Evolutionary conservation across 2,329 filamentous ascomycete genomes (phyloP).

Genomic region (Arachnopeziza araneosa): DNA sequence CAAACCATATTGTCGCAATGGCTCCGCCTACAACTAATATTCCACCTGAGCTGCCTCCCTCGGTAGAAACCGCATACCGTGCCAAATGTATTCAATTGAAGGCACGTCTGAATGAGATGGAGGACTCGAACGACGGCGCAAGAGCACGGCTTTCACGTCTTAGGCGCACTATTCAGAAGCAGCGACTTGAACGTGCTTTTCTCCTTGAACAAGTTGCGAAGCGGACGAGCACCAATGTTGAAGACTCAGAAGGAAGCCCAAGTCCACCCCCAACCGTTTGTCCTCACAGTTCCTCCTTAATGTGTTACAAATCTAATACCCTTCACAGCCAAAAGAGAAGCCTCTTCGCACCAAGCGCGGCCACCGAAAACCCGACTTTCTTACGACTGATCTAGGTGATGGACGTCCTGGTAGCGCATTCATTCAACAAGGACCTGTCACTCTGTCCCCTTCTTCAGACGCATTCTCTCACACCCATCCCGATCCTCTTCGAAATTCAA

Average conservation of each 20-base stretch:
- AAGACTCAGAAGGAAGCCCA: conserved; percentile 73
- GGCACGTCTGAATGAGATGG: conserved; percentile 84
- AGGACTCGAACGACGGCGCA: conserved; percentile 82
- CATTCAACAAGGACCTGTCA: conserved; percentile 42
- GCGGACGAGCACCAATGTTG: conserved; percentile 67
- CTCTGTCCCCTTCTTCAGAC: conserved; percentile 46
- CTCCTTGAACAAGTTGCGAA: conserved; percentile 67
- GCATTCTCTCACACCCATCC: conserved; percentile 46
- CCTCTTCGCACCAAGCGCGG: conserved; percentile 69
- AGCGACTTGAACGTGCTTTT: conserved; percentile 79
- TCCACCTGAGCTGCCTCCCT: conserved; percentile 67
- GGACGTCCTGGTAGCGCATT: conserved; percentile 37
- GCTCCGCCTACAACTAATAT: conserved; percentile 29
- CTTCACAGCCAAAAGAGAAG: conserved; percentile 65
- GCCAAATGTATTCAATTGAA: conserved; percentile 95
- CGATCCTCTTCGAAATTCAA: conserved; percentile 27
- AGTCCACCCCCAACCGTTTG: conserved; percentile 74
- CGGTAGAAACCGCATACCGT: conserved; percentile 92
- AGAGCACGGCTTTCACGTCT: conserved; percentile 73
- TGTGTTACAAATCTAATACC: neutral
- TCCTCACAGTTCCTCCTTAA: conserved; percentile 19
- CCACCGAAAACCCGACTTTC: conserved; percentile 54
- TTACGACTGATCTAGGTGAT: conserved; percentile 31
- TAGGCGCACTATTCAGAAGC: conserved; percentile 82
- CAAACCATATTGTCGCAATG: neutral